Base-by-base conservation (phyloP, 2,329 filamentous ascomycete species). In the Colletotrichum acutatum region DNA sequence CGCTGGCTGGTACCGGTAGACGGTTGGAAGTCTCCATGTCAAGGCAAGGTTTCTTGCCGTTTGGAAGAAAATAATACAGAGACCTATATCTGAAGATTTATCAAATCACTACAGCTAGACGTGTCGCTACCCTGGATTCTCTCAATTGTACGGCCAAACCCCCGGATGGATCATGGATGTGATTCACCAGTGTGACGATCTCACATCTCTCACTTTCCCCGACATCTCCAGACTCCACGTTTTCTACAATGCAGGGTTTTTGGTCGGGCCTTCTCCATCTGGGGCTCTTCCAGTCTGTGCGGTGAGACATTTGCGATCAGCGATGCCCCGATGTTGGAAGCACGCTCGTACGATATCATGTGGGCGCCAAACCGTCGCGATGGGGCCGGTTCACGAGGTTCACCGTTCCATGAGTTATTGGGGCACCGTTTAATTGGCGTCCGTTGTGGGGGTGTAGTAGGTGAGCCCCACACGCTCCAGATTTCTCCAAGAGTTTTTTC, bases 261-360 rank as follows among this genome's bases (percentile, higher is more conserved):
- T 34, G 32, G 32, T 11, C 32, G 3, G 32, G 32, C 32, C 14
- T n/a, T 11, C 54, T 28, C 32, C 34, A 4, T 26, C 14, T 8
- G 42, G 26, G 59, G 14, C 37, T 14, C 12, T n/a, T 8, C n/a
- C 28, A n/a, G 42, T 32, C 26, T 37, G 30, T 7, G 14, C 42
- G 26, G 11, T 14, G n/a, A 30, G 3, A 14, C 42, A 19, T 26
- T n/a, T 24, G 65, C 42, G 26, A 42, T 49, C 5, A 28, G 60
- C 30, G 34, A 53, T 53, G 53, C 53, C 60, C 26, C 34, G 22
- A 32, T 22, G n/a, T 26, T 28, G 14, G n/a, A 62, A 66, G 52
- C 22, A 66, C 9, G 52, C 53, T 70, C 67, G 67, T 70, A 70
- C 61, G 67, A 66, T 70, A 37, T 22, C 53, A n/a, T 11, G 42